These are phyloP conservation scores for Acer negundo DNA, from an alignment of 345 rosid genomes.

Conservation along the genomic window DNA sequence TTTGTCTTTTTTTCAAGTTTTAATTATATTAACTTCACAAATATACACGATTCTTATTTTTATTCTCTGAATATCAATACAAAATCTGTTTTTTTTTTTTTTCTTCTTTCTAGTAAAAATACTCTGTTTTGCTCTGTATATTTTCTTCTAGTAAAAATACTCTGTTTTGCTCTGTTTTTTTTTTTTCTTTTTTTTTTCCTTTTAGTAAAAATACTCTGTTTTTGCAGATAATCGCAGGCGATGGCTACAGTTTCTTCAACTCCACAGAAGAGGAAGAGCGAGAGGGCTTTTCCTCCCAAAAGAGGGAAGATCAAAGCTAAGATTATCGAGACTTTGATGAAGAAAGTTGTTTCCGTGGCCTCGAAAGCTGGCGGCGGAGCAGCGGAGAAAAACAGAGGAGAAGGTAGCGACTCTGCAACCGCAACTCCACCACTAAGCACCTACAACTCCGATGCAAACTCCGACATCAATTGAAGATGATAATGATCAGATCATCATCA, in stretches of 20 bases:
- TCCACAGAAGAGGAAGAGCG: neutral
- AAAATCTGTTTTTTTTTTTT: neutral
- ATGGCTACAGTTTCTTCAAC: constrained; percentile 25
- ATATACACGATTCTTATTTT: too few relatives aligned
- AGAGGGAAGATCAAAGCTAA: constrained; percentile 45
- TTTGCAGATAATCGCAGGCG: constrained; percentile 1
- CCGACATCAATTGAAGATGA: neutral
- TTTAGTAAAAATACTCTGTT: neutral
- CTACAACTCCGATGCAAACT: constrained; percentile 11
- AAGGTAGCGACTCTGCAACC: neutral
- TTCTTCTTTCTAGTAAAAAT: neutral
- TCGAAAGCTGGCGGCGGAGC: constrained; percentile 7
- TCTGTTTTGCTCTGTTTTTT: too few relatives aligned
- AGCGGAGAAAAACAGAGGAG: constrained; percentile 10
- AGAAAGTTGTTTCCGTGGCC: constrained; percentile 1
- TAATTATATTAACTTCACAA: too few relatives aligned
- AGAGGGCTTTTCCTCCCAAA: constrained; percentile 27
- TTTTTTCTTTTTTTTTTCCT: neutral
- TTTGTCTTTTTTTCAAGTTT: neutral
- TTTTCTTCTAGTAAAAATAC: too few relatives aligned
- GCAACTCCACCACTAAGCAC: constrained; percentile 5
- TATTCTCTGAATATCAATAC: too few relatives aligned
- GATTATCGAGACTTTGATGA: constrained; percentile 32
- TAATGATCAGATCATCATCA: neutral
- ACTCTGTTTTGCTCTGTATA: constrained; percentile 1